Base-by-base conservation (phyloP, 2,329 filamentous ascomycete species). In the Fusarium penzigii region DNA sequence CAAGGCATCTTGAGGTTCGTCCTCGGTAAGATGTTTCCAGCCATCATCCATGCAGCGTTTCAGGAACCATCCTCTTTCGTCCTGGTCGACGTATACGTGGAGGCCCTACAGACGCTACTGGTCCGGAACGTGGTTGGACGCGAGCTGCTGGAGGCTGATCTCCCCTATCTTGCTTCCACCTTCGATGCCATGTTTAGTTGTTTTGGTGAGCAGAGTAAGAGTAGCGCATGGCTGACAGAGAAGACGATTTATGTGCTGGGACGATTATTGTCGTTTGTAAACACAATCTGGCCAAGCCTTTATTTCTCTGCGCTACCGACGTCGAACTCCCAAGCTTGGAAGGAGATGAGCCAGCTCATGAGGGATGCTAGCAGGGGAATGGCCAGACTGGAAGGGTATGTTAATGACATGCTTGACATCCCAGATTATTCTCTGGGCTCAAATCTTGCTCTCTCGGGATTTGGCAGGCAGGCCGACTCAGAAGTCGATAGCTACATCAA, bases 21-120 rank as follows among this genome's bases (percentile, higher is more conserved):
- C 50, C 48, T 84, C 29, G 67, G 70, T 29, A 77, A 73, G 44
- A 83, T 85, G 78, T 58, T 85, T 3, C 81, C 82, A 0, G 77
- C 80, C n/a, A 71, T 80, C 5, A 65, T 83, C 12, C 69, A 63
- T 42, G 73, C 76, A 1, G 69, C 71, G 0, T 60, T 70, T 11
- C 56, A 63, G 8, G 66, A 65, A 11, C 62, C 62, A 3, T 65
- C 72, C 12, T 73, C 73, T 1, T 83, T 76, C 67, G 69, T 78
- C 13, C 62, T 85, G 43, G 58, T 84, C 7, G 75, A 82, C 41
- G 72, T 81, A 16, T 84, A 83, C 57, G 65, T 70, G 17, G 69
- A 71, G 29, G 79, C 78, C 2, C 52, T 82, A 9, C 64, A 68
- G 29, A 58, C 63, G 12, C 59, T 73, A 4, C 63, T 81, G 16